Percentiles rank a stretch among this genome's conserved stretches.
Conservation (phyloP, 2,329 filamentous ascomycete species). For the Intubia oerlemansii region DNA sequence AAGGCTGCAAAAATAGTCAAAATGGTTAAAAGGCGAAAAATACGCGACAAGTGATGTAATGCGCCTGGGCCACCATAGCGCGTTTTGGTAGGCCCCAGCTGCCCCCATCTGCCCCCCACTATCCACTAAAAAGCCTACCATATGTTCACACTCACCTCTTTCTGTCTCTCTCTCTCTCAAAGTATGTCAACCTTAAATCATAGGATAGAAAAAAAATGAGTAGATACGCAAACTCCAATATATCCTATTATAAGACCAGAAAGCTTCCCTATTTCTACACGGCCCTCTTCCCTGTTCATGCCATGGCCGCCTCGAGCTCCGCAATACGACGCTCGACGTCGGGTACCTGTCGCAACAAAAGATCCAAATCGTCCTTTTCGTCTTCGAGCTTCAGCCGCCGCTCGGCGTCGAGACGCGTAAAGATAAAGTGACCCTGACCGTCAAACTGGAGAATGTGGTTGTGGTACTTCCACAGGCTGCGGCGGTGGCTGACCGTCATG, state of each 20-base stretch:
- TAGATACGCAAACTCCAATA: not conserved
- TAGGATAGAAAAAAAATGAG: no score
- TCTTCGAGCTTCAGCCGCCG: conserved; percentile 71
- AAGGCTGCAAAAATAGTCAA: not conserved
- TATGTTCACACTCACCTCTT: no score
- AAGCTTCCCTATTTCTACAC: no score
- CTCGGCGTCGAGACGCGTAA: conserved; percentile 77
- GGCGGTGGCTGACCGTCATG: conserved; percentile 86
- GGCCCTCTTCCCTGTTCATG: not conserved
- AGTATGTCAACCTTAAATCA: no score
- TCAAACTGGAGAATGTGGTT: conserved; percentile 90
- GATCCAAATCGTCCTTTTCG: conserved; percentile 84
- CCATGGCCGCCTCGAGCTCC: conserved; percentile 40
- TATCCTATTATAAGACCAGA: not conserved
- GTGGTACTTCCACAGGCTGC: conserved; percentile 94
- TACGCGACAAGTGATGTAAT: not conserved
- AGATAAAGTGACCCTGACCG: conserved; percentile 78
- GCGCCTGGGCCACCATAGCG: no score
- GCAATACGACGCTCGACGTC: conserved; percentile 70
- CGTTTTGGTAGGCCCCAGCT: no score
- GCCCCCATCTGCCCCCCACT: no score
- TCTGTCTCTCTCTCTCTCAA: no score
- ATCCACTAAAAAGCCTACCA: no score
- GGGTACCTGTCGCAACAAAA: conserved; percentile 65
- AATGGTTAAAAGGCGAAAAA: not conserved